Base-by-base conservation (phyloP, 768 basidiomycete genomes). In the Podaxis pistillaris region DNA sequence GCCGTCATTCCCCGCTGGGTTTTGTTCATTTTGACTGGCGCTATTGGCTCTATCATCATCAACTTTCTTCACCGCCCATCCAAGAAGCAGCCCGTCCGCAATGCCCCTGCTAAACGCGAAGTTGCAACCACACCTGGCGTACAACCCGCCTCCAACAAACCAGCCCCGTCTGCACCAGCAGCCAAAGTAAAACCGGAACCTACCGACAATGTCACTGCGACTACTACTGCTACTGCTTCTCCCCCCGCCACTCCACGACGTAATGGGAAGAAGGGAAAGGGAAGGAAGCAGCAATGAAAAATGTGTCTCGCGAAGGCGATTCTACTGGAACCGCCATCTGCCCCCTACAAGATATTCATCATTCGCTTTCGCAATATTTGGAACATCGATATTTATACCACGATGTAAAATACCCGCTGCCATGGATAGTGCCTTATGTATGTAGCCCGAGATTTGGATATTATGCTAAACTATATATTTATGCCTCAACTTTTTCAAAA, bases 1-100 rank as follows among this genome's bases (percentile, higher is more conserved):
- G 71, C 83, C 60, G 68, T 77, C 33, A 68, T 93, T 50, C 93
- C 93, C n/a, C 83, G 83, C 65, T 93, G 89, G 88, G 37, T 89
- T 24, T 74, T 93, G 69, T 80, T 91, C 69, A 67, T 91, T 51
- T 56, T 81, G 7, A 88, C 90, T 2, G 93, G 91, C 44, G 79
- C 77, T 36, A 2, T 87, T 44, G 93, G 83, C 6, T 90, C 88
- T n/a, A 51, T 90, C 63, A 57, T 91, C 19, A 80, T 94, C 68
- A 83, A 84, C 57, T 63, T 90, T 40, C 70, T 93, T 65, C 93
- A 94, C 71, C 73, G 71, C 52, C 66, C 68, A 13, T 62, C 66
- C 3, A 66, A 64, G 61, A 70, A 68, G 40, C 63, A 15, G 62
- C 0, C 46, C 19, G 28, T 28, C 2, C 44, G 37, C 19, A 54